phyloP scores from a whole-genome alignment of 345 rosid species.

The Hirschfeldia incana region DNA sequence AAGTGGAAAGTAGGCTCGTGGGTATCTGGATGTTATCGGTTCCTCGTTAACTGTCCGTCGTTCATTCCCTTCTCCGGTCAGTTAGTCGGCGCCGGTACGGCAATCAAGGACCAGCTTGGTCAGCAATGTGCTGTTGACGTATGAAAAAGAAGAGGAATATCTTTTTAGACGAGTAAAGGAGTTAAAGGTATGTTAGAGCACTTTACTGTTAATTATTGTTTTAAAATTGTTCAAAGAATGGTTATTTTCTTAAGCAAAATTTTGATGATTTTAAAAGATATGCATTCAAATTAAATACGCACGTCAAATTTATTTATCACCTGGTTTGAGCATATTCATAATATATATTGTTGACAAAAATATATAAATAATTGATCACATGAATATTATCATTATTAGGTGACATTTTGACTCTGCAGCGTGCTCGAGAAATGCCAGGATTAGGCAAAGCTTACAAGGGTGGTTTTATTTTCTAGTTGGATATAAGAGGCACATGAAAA shows the following conservation, averaged over 20 bases:
- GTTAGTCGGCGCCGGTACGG: conserved; percentile 49
- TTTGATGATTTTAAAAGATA: neutral
- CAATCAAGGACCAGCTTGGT: conserved; percentile 62
- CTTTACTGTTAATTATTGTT: neutral
- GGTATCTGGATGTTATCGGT: conserved; percentile 58
- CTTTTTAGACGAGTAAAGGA: neutral
- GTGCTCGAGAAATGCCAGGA: neutral
- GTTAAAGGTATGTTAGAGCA: conserved; percentile 16
- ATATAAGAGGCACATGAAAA: neutral
- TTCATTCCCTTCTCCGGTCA: conserved; percentile 50
- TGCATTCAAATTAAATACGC: neutral
- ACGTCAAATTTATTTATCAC: neutral
- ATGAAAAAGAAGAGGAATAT: conserved; percentile 33
- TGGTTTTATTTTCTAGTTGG: neutral
- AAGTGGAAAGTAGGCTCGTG: conserved; percentile 76
- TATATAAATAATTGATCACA: neutral
- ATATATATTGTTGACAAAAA: neutral
- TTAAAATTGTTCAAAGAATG: neutral
- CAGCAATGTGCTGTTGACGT: conserved; percentile 68
- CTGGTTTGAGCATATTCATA: neutral
- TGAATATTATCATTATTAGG: neutral
- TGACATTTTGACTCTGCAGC: neutral
- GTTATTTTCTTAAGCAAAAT: neutral
- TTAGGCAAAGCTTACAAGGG: neutral
- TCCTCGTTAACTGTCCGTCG: conserved; percentile 66